Evolutionary conservation across 2,329 filamentous ascomycete species (phyloP).

Genomic region (Neocatenulostroma microsporum): DNA sequence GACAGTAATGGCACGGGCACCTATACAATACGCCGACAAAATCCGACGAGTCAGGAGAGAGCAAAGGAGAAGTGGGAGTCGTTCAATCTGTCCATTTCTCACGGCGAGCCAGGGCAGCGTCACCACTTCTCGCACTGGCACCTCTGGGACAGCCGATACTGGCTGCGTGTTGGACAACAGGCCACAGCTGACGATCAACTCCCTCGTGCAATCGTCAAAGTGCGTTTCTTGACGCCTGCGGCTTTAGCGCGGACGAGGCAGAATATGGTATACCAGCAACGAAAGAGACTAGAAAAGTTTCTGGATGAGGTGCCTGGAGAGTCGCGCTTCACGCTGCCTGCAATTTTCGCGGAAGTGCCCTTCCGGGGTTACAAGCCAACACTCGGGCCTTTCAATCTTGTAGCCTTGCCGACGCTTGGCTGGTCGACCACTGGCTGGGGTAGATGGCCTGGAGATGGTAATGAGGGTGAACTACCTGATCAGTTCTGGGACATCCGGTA

Average conservation of each 20-base stretch:
- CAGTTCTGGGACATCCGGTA: slow-evolving; percentile 11
- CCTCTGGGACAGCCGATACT: slow-evolving; percentile 51
- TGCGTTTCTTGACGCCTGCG: neutral
- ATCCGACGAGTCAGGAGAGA: too few species aligned
- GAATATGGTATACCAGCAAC: neutral
- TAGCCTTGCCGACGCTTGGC: slow-evolving; percentile 27
- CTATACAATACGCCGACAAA: too few species aligned
- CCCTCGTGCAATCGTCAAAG: too few species aligned
- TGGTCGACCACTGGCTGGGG: slow-evolving; percentile 12
- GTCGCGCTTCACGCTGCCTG: slow-evolving; percentile 37
- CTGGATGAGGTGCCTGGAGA: slow-evolving; percentile 26
- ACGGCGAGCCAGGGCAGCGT: too few species aligned
- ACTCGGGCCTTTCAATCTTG: slow-evolving; percentile 9
- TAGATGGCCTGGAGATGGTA: neutral
- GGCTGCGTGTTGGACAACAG: slow-evolving; percentile 42
- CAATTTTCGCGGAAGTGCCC: too few species aligned
- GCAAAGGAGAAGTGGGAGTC: too few species aligned
- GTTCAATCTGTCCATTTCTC: too few species aligned
- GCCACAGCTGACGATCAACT: too few species aligned
- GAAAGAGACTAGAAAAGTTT: neutral
- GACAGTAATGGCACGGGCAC: too few species aligned
- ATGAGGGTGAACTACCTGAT: neutral
- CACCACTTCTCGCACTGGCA: slow-evolving; percentile 34
- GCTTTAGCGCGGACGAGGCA: neutral
- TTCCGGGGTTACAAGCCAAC: slow-evolving; percentile 6